Evolutionary conservation across 257 asterid species (phyloP), one percentile per base, ranked within the genome.

Genomic region (Buddleja alternifolia): DNA sequence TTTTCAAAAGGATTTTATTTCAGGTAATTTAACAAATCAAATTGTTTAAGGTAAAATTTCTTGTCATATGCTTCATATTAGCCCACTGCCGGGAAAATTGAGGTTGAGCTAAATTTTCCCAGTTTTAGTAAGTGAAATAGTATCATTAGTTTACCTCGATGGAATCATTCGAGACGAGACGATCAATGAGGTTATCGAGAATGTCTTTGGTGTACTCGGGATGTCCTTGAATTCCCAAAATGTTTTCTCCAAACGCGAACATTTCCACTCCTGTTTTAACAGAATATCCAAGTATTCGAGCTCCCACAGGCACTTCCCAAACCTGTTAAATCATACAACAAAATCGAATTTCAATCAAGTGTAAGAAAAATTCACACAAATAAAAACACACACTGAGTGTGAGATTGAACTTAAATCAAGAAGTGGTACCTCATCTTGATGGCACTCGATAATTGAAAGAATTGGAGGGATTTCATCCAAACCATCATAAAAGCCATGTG

Each of bases 151-250:
- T 12, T 55, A 29, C 34, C 34, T 29, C 34, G 34, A 29, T 29
- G 5, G 34, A 29, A 29, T 5, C 34, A 29, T 29, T 29, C 3
- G 34, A 29, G 3, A 29, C 2, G 5, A 29, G 34, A 29, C 34
- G 34, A 29, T 29, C 34, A 29, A 29, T 5, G 34, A 29, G 34
- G 34, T 29, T 29, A 29, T 29, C 34, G 34, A 29, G 34, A 29
- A 29, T 29, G 34, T 29, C 34, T 29, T 29, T 29, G 5, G 34
- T 29, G 34, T 29, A 29, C 34, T 29, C 88, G 0, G 88, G 91
- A 46, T 85, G 91, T 1, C 91, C 88, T 47, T 85, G 85, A 51
- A 85, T 80, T 14, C 88, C 88, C 57, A 85, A 25, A 10, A 84
- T 58, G 51, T 78, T 45, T 45, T 78, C 81, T 9, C 84, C 88